Conservation (phyloP, 1,284 basidiomycete genomes). For the Veloboletus limbatus region DNA sequence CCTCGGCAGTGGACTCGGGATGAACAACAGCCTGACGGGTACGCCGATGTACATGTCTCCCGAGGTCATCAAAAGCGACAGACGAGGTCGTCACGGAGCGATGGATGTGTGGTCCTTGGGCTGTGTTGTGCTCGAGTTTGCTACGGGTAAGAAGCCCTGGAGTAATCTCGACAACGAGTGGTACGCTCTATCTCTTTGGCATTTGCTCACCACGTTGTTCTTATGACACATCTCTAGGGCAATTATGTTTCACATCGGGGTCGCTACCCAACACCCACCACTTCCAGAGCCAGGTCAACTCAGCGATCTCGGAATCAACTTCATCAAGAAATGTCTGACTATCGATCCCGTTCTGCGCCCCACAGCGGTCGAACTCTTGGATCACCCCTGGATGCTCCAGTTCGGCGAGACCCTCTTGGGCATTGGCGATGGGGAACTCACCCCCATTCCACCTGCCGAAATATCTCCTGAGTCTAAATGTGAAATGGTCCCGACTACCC, state of each 20-base stretch:
- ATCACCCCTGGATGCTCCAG: conserved; percentile 89
- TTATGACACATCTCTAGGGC: conserved; percentile 51
- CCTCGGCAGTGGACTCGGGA: conserved; percentile 44
- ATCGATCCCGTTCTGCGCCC: conserved; percentile 87
- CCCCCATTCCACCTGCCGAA: conserved; percentile 46
- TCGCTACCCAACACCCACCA: conserved; percentile 95
- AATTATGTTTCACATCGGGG: conserved; percentile 99
- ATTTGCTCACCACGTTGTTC: background rate
- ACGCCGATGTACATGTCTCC: conserved; percentile 99
- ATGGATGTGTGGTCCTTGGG: conserved; percentile 99
- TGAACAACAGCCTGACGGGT: conserved; percentile 83
- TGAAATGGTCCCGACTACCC: conserved; percentile 51
- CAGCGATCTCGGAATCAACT: conserved; percentile 87
- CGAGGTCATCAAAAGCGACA: conserved; percentile 94
- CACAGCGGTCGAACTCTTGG: conserved; percentile 80
- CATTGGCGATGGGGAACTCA: conserved; percentile 65
- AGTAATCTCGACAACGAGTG: conserved; percentile 99
- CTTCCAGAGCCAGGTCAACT: conserved; percentile 91
- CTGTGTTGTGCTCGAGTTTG: conserved; percentile 95
- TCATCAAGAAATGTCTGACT: conserved; percentile 89
- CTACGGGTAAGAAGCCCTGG: conserved; percentile 97
- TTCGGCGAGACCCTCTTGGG: conserved; percentile 66
- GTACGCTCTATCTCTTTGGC: conserved; percentile 43
- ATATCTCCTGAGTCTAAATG: conserved; percentile 47
- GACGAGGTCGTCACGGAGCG: conserved; percentile 85